Percentiles rank a stretch among this genome's conserved stretches.
Evolutionary conservation across 2,329 filamentous ascomycete species (phyloP).

Genomic region (Chaetomiaceae sp.): DNA sequence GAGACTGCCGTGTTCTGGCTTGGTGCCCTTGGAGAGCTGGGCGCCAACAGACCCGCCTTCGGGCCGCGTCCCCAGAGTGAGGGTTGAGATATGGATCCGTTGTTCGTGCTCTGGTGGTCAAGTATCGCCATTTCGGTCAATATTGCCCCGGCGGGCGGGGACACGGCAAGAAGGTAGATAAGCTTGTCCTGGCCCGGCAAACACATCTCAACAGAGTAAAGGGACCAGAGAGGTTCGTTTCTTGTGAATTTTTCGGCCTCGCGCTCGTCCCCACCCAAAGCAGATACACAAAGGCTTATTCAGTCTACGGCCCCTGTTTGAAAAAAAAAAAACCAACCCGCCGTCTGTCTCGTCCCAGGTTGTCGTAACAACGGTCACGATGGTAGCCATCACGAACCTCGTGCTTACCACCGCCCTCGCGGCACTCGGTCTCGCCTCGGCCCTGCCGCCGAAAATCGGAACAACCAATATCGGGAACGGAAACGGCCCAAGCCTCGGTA

Average conservation of each 20-base stretch:
- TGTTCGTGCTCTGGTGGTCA: slow-evolving; percentile 4
- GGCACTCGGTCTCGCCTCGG: slow-evolving; percentile 19
- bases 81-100: not conserved
- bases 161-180: slow-evolving; percentile 14
- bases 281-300: too few species aligned
- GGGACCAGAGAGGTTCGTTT: not conserved
- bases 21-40: not conserved
- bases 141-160: slow-evolving; percentile 2
- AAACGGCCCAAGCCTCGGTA: not conserved
- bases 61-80: not conserved
- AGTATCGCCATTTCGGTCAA: slow-evolving; percentile 13
- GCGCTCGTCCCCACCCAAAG: too few species aligned
- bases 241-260: too few species aligned
- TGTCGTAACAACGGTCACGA: not conserved
- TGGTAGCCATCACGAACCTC: slow-evolving; percentile 21
- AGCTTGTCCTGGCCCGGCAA: slow-evolving; percentile 6
- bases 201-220: not conserved
- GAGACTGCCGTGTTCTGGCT: not conserved
- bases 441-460: slow-evolving; percentile 25
- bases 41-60: not conserved
- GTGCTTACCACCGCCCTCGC: slow-evolving; percentile 18
- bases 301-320: too few species aligned
- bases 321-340: not conserved
- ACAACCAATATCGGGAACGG: slow-evolving; percentile 18
- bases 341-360: not conserved